These are phyloP conservation scores for Marchantia paleacea DNA, from an alignment of 225 moss, liverwort and hornwort species.

Conservation along the genomic window DNA sequence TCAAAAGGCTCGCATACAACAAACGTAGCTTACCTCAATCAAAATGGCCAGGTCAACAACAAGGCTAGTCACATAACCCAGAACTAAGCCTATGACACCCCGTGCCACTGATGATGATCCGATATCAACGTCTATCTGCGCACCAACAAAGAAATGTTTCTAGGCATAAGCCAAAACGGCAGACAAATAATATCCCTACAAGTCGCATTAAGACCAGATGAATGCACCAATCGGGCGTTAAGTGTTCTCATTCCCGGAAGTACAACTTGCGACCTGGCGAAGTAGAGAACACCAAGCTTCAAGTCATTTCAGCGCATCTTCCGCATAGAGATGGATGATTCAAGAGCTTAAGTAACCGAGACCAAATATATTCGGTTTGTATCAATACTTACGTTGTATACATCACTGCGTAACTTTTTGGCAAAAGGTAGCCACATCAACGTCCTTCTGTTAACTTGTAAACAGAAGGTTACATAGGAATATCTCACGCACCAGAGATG, in stretches of 20 bases:
- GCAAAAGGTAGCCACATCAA: too few species aligned
- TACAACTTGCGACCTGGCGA: not conserved
- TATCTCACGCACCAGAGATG: not conserved
- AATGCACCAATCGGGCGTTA: not conserved
- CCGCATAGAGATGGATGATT: not conserved
- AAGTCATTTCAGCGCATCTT: not conserved
- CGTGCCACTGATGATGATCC: slow-evolving; percentile 85
- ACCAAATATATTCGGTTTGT: too few species aligned
- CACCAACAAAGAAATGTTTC: not conserved
- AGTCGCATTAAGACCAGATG: not conserved
- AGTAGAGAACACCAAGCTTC: not conserved
- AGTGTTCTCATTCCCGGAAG: not conserved
- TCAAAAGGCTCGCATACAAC: not conserved
- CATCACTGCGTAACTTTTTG: too few species aligned
- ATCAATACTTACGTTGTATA: too few species aligned
- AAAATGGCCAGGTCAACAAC: slow-evolving; percentile 75
- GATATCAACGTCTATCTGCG: slow-evolving; percentile 74
- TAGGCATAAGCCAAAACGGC: not conserved
- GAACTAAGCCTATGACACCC: slow-evolving; percentile 62
- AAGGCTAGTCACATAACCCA: slow-evolving; percentile 65
- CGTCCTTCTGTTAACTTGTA: too few species aligned
- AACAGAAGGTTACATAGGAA: too few species aligned
- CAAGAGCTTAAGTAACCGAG: too few species aligned
- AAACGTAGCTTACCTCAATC: slow-evolving; percentile 52
- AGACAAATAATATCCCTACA: not conserved